phyloP scores from a whole-genome alignment of 306 rosid genomes.

The Acacia acuminata region DNA sequence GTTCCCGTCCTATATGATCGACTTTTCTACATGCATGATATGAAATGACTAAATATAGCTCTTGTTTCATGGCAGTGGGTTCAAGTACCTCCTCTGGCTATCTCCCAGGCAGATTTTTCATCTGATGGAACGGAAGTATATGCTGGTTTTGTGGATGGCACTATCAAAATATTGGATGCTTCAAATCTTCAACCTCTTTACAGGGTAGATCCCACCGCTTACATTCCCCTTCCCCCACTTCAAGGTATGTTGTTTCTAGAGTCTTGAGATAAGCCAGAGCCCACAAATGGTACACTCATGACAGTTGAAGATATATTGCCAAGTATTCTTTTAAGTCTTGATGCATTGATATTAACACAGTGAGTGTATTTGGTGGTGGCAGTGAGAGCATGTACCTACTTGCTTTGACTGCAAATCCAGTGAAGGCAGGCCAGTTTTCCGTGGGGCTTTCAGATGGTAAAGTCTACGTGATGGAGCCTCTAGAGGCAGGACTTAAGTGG shows the following conservation, averaged over 20 bases:
- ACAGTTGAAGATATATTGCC: not conserved
- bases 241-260: too few relatives aligned
- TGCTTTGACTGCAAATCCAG: constrained; percentile 42
- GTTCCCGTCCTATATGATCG: not conserved
- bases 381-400: constrained; percentile 22
- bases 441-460: constrained; percentile 34
- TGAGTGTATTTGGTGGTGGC: not conserved
- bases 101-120: constrained; percentile 45
- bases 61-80: constrained; percentile 35
- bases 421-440: constrained; percentile 32
- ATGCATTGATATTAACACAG: not conserved
- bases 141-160: constrained; percentile 41
- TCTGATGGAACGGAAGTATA: constrained; percentile 39
- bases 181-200: constrained; percentile 17
- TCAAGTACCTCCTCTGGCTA: constrained; percentile 14
- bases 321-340: not conserved
- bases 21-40: not conserved
- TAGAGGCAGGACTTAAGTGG: constrained; percentile 12
- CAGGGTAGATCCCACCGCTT: constrained; percentile 34
- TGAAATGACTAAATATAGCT: not conserved
- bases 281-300: too few relatives aligned
- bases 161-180: constrained; percentile 32
- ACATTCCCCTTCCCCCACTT: not conserved
- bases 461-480: constrained; percentile 38
- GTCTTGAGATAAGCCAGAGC: too few relatives aligned